Base-by-base conservation (phyloP, 805 yeast species). In the Metschnikowia lachancei region DNA sequence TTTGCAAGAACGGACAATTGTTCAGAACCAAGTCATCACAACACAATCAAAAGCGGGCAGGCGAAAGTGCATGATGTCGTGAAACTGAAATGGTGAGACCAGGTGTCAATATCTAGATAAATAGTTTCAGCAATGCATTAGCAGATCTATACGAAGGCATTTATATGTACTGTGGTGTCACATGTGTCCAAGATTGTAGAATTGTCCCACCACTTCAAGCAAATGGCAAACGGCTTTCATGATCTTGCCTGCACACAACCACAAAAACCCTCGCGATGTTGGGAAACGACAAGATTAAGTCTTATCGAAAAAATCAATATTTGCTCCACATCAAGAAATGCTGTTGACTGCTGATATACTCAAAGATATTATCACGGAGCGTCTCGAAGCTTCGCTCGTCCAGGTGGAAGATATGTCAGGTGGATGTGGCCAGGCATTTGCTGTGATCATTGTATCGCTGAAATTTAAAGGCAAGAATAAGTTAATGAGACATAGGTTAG, bases 401-500 rank as follows among this genome's bases (percentile, higher is more conserved):
- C 85, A 83, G 57, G 90, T 87, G 6, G 83, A 78, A 50, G 95
- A 87, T 54, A 69, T 74, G 54, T 72, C 83, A 36, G 95, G 95
- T 13, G 99, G 99, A 1, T 94, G 99, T 67, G 99, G 99, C 4
- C 97, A 92, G 65, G 96, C 98, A 2, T 92, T 91, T 66, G 96
- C 95, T 32, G 96, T 90, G 29, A 78, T 87, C 6, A 91, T 95
- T 22, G 96, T 94, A 9, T 66, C 83, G 5, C 75, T 80, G 37
- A 60, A 72, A 18, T 94, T 95, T 64, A 65, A 74, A 49, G 94
- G 94, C 19, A 88, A 89, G 68, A 89, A 88, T 67, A 87, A 86
- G 63, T 72, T 94, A 41, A 79, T 82, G 72, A 78, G 99, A 60
- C 96, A 92, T 58, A 74, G 98, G 54, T 59, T 90, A 55, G 96